Percentiles rank a stretch among this genome's conserved stretches.
These are phyloP conservation scores for Cardiospermum halicacabum DNA, from an alignment of 345 rosid species.

Conservation along the genomic window DNA sequence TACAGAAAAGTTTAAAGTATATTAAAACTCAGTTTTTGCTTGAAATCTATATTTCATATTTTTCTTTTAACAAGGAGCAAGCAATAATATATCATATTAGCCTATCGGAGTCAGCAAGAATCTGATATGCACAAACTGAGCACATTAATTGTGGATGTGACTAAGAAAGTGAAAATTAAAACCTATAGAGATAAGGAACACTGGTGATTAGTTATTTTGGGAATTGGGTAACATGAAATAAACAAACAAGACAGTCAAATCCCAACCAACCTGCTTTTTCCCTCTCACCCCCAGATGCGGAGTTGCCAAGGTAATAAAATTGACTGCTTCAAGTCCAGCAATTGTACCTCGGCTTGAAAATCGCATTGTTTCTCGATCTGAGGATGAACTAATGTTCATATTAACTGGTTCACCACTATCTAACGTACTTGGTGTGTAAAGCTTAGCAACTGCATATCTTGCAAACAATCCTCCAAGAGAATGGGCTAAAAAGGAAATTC, in stretches of 20 bases:
- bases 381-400: conserved; percentile 22
- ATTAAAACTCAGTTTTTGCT: neutral
- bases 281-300: conserved; percentile 99
- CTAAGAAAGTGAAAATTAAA: neutral
- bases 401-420: conserved; percentile 26
- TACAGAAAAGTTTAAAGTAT: neutral
- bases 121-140: conserved; percentile 5
- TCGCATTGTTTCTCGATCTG: conserved; percentile 22
- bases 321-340: conserved; percentile 89
- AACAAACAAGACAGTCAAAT: conserved; percentile 4
- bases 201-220: neutral
- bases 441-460: conserved; percentile 76
- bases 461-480: conserved; percentile 98
- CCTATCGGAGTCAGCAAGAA: neutral
- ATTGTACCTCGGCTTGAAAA: conserved; percentile 48
- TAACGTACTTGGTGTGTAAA: conserved; percentile 44
- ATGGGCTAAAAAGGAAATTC: conserved; percentile 91
- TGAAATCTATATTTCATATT: neutral
- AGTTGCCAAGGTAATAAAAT: conserved; percentile 93
- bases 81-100: neutral
- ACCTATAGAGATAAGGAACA: neutral
- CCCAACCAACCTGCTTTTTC: conserved; percentile 80
- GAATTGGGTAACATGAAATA: neutral
- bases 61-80: neutral
- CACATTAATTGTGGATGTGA: neutral